Percentiles rank a stretch among this genome's conserved stretches.
These are phyloP conservation scores for Linnemannia elongata DNA, from an alignment of 192 early-diverging fungal genomes.

Conservation along the genomic window DNA sequence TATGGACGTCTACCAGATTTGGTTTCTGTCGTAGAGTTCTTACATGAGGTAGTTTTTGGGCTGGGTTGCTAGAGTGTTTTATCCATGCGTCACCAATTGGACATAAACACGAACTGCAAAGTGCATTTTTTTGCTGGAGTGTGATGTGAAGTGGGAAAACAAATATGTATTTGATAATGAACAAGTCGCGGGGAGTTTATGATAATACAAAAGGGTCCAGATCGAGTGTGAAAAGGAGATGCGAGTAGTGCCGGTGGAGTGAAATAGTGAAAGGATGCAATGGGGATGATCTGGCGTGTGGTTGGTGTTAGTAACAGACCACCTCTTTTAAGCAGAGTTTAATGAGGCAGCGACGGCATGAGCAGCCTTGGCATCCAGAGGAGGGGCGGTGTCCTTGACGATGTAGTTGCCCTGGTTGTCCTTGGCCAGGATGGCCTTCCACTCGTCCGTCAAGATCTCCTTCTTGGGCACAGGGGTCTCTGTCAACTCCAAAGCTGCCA, in stretches of 20 bases:
- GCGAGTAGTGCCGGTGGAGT: neutral
- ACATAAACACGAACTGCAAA: too few relatives aligned
- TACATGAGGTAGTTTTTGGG: too few relatives aligned
- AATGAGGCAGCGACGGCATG: conserved; percentile 14
- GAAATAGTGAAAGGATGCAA: neutral
- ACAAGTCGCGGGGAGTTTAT: too few relatives aligned
- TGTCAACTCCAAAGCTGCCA: conserved; percentile 49
- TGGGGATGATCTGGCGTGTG: neutral
- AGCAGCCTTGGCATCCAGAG: neutral
- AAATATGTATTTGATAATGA: too few relatives aligned
- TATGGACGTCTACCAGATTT: too few relatives aligned
- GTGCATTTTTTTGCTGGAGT: too few relatives aligned
- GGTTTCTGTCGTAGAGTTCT: too few relatives aligned
- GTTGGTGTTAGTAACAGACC: neutral
- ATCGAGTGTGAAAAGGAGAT: too few relatives aligned
- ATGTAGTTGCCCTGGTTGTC: conserved; percentile 50
- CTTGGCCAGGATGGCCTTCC: conserved; percentile 56
- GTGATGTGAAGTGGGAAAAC: too few relatives aligned
- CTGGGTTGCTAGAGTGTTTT: too few relatives aligned
- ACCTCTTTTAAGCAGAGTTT: conserved; percentile 3
- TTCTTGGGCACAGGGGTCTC: conserved; percentile 28
- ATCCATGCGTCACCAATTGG: too few relatives aligned
- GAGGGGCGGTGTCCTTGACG: conserved; percentile 31
- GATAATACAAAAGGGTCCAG: too few relatives aligned
- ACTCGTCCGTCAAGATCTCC: conserved; percentile 42